These are phyloP conservation scores for Scleromitrula shiraiana DNA, from an alignment of 2,329 filamentous ascomycete species.

Conservation along the genomic window DNA sequence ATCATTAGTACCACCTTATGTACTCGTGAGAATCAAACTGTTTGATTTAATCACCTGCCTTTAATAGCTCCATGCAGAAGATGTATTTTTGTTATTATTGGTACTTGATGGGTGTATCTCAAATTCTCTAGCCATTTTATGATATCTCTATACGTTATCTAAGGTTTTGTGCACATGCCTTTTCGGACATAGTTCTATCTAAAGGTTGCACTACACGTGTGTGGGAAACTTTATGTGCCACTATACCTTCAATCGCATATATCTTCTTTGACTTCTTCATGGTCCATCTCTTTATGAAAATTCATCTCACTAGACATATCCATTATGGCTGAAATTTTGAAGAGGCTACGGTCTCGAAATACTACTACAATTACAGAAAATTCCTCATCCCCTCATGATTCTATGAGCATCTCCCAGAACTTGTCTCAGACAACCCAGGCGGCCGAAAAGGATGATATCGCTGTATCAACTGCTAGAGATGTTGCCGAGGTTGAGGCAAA, in stretches of 20 bases:
- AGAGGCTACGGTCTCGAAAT: neutral
- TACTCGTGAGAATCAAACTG: too few relatives aligned
- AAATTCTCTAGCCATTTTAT: neutral
- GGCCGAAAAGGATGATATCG: conserved; percentile 5
- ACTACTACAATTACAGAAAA: neutral
- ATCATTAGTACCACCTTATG: too few relatives aligned
- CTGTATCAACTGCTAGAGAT: conserved; percentile 5
- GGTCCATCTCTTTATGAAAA: too few relatives aligned
- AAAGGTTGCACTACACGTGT: too few relatives aligned
- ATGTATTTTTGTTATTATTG: neutral
- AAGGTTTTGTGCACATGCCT: too few relatives aligned
- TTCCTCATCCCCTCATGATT: neutral
- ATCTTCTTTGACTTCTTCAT: too few relatives aligned
- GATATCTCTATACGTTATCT: too few relatives aligned
- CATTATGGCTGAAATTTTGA: conserved; percentile 1
- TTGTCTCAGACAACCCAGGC: neutral
- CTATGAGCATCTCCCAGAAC: neutral
- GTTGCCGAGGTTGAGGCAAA: conserved; percentile 13
- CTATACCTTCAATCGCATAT: too few relatives aligned
- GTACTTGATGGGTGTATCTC: neutral
- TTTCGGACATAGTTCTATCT: too few relatives aligned
- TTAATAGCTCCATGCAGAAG: neutral
- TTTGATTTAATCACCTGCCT: neutral
- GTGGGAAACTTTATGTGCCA: too few relatives aligned
- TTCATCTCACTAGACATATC: neutral